Base-by-base conservation (phyloP, 2,329 filamentous ascomycete genomes). In the Talaromyces sp. region DNA sequence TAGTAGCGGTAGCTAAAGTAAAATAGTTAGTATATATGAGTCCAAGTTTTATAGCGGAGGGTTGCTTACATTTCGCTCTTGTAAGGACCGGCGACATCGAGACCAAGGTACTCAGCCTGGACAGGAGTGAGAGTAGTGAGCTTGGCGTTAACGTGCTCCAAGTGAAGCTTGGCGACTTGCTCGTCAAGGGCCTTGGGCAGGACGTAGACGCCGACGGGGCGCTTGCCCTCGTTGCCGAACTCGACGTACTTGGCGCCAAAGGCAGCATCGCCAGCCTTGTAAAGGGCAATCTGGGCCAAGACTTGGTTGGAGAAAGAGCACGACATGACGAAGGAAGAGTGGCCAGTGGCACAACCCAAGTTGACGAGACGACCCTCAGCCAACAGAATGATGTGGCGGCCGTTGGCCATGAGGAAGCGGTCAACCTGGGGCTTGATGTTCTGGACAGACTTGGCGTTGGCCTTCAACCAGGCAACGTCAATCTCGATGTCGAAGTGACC, bases 261-360 rank as follows among this genome's bases (percentile, higher is more conserved):
- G 62, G 83, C 89, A 77, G 85, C 86, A 77, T 98, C 93, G 73
- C 89, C 85, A 73, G 88, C 89, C 90, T 98, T 98, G 90, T 82
- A 99, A 75, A 99, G 84, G 84, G 96, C 89, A 83, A 99, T 98
- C 85, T 99, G 95, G 70, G 95, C 95, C 78, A 99, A 91, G 73
- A 98, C 95, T 87, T 99, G 95, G 90, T 99, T 99, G 87, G 93
- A 96, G 90, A 99, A 99, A 67, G 93, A 98, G 90, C 95, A 99
- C 73, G 93, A 97, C 95, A 99, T 98, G 85, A 99, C 95, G 81
- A 99, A 99, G 58, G 93, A 98, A 70, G 93, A 96, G 90, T 99
- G 95, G 71, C 95, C 95, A 67, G 95, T 99, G 77, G 95, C 95
- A 82, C 95, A 99, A 81, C 95, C 95, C 72, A 99, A 86, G 89